Evolutionary conservation across 2,329 filamentous ascomycete genomes (phyloP).

Genomic region (Myriosclerotinia scirpicola): DNA sequence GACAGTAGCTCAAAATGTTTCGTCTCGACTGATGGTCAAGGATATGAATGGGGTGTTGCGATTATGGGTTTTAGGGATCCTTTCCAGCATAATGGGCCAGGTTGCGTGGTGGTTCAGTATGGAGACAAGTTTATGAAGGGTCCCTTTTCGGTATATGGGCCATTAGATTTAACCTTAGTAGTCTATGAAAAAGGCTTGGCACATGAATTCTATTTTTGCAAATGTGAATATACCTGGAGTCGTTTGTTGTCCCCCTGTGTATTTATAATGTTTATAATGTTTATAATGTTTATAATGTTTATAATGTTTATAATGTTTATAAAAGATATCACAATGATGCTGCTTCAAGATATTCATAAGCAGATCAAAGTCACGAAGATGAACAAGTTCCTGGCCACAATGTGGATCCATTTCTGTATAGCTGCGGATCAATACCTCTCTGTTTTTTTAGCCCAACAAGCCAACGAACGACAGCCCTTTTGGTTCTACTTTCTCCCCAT

Average conservation of each 20-base stretch:
- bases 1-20: neutral
- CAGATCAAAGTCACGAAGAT: too few relatives aligned
- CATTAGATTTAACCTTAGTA: neutral
- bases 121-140: neutral
- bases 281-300: too few relatives aligned
- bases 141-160: neutral
- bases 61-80: neutral
- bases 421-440: too few relatives aligned
- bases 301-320: too few relatives aligned
- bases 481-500: too few relatives aligned
- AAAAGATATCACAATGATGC: too few relatives aligned
- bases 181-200: neutral
- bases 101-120: neutral
- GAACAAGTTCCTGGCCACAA: too few relatives aligned
- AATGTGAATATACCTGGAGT: neutral
- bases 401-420: too few relatives aligned
- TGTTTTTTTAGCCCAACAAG: too few relatives aligned
- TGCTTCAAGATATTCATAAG: too few relatives aligned
- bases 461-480: too few relatives aligned
- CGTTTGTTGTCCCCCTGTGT: neutral
- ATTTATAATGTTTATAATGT: too few relatives aligned
- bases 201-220: neutral
- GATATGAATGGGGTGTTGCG: neutral
- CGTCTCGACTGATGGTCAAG: neutral
- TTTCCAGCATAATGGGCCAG: slow-evolving; percentile 8